Conservation (phyloP, 208 protist genomes). For the Porcisia hertigi region DNA sequence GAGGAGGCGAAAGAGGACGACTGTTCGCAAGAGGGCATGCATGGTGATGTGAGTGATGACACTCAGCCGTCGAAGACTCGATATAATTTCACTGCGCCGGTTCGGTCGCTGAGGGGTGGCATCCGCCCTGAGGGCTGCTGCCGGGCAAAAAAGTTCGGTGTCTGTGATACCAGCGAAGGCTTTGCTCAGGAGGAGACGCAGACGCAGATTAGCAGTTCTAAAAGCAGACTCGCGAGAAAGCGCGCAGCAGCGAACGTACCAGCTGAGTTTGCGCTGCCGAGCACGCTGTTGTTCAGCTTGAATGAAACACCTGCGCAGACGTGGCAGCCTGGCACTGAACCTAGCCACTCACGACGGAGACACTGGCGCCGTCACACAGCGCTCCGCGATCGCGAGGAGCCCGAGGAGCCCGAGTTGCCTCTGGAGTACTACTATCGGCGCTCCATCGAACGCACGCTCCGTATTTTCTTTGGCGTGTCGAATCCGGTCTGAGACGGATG, state of each 20-base stretch:
- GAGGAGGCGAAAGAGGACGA: not conserved
- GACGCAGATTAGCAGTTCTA: not conserved
- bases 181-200: not conserved
- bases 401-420: conserved; percentile 15
- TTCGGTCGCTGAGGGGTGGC: not conserved
- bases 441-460: conserved; percentile 37
- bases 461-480: conserved; percentile 33
- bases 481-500: not conserved
- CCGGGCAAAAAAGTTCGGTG: not conserved
- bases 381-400: not conserved
- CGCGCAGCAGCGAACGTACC: not conserved
- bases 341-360: not conserved
- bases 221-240: not conserved
- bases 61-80: not conserved
- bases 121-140: not conserved
- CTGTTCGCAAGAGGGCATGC: not conserved
- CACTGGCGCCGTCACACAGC: not conserved
- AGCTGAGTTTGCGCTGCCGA: conserved; percentile 14
- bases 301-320: conserved; percentile 1
- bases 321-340: not conserved
- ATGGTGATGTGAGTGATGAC: not conserved
- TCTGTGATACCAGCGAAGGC: not conserved
- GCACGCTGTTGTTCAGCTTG: conserved; percentile 8
- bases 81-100: conserved; percentile 4
- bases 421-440: conserved; percentile 32